Base-by-base conservation (phyloP, 805 yeast species). In the Sugiyamaella lignohabitans region DNA sequence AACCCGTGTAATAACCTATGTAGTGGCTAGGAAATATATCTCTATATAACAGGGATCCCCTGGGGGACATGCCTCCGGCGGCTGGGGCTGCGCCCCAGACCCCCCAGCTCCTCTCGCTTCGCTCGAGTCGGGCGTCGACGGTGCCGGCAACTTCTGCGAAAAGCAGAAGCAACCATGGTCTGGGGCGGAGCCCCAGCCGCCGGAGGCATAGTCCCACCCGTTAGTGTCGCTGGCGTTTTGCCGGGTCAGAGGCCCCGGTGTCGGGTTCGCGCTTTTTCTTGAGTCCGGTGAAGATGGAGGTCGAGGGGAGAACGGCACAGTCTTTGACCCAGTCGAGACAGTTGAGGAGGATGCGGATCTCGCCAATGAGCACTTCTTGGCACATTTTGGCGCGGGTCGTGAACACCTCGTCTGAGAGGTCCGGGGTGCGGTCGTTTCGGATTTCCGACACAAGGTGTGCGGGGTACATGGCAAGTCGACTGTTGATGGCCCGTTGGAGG, bases 361-460 rank as follows among this genome's bases (percentile, higher is more conserved):
- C 68, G n/a, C 59, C 48, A 4, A 42, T 30, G 5, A 57, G 43
- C 1, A 63, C 57, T 42, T 62, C 63, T 5, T 46, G 44, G 18
- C 55, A 48, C 63, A 61, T 59, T 6, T 49, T 40, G 22, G 40
- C 36, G 16, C 48, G 42, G 34, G 52, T 49, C 3, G 47, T 35
- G 38, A 43, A 27, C 5, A 48, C 48, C 22, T 45, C 43, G 10
- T 37, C 46, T 6, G 27, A 18, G 2, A 18, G 19, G 17, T 42
- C 50, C 11, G 38, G 20, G 6, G 6, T 17, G 5, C 6, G 6
- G 6, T 35, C 18, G 29, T 30, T 23, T 21, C 40, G 4, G 16
- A 39, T 45, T 23, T 30, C 39, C 18, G 14, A 14, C 2, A 35
- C 49, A n/a, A 43, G 19, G 4, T 34, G 24, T 5, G 32, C 23